Conservation (phyloP, 345 rosid genomes). For the Lagerstroemia speciosa region DNA sequence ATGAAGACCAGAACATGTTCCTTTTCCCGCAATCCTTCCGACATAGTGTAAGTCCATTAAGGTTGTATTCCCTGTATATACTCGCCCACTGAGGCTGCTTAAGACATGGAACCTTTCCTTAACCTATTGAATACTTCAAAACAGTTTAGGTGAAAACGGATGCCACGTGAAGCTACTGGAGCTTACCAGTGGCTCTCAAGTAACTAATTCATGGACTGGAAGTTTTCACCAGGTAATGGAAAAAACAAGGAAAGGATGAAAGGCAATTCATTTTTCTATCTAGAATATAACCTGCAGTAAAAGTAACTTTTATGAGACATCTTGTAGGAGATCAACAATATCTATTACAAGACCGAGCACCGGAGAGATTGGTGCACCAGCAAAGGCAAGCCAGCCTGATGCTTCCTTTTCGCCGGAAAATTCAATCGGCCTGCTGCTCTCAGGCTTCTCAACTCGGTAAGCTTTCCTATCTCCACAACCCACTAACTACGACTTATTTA, state of each 20-base stretch:
- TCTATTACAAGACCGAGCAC: slow-evolving; percentile 77
- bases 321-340: slow-evolving; percentile 67
- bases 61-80: neutral
- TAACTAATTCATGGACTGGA: too few relatives aligned
- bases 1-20: neutral
- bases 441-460: slow-evolving; percentile 63
- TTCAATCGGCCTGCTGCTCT: slow-evolving; percentile 88
- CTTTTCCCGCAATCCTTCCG: neutral
- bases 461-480: neutral
- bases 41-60: neutral
- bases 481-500: neutral
- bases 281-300: too few relatives aligned
- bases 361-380: slow-evolving; percentile 91
- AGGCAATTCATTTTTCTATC: neutral
- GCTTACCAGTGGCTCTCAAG: neutral
- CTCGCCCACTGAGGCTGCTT: too few relatives aligned
- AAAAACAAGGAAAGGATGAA: too few relatives aligned
- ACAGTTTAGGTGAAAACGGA: neutral
- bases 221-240: too few relatives aligned
- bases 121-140: neutral
- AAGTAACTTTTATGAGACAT: neutral
- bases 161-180: neutral
- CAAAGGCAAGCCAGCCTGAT: slow-evolving; percentile 65
- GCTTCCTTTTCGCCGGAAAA: slow-evolving; percentile 95
- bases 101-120: neutral